These are phyloP conservation scores for Pythium aquatile DNA, from an alignment of 352 stramenopile genomes.

Conservation along the genomic window DNA sequence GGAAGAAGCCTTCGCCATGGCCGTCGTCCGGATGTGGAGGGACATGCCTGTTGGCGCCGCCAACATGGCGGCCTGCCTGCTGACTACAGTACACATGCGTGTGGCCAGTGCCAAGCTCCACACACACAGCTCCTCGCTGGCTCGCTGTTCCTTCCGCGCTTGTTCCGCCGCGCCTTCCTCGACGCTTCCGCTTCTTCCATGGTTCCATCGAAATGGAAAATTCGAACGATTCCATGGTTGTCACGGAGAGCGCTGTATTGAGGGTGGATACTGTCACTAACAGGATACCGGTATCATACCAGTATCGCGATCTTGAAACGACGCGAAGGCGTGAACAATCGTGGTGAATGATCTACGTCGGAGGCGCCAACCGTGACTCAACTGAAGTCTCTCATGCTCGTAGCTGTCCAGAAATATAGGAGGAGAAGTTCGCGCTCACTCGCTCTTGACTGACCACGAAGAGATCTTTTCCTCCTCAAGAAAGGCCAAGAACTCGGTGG, in stretches of 20 bases:
- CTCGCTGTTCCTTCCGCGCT: conserved; percentile 13
- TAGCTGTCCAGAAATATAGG: neutral
- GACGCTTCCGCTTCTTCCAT: conserved; percentile 7
- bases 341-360: too few species aligned
- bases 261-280: neutral
- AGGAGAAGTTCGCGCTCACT: neutral
- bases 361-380: too few species aligned
- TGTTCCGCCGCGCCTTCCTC: conserved; percentile 7
- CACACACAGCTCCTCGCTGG: neutral
- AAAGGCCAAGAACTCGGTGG: neutral
- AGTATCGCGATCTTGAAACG: conserved; percentile 11
- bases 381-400: neutral
- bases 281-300: conserved; percentile 16
- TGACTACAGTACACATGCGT: neutral
- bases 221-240: conserved; percentile 5
- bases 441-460: neutral
- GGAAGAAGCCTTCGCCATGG: conserved; percentile 1
- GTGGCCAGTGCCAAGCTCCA: neutral
- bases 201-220: conserved; percentile 9
- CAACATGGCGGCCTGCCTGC: neutral
- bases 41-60: neutral
- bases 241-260: neutral
- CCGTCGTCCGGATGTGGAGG: neutral
- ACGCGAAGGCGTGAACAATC: too few species aligned
- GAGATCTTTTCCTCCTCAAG: neutral